Evolutionary conservation across 495 filamentous ascomycete species (phyloP).

Genomic region (Aspergillus kassunensis): DNA sequence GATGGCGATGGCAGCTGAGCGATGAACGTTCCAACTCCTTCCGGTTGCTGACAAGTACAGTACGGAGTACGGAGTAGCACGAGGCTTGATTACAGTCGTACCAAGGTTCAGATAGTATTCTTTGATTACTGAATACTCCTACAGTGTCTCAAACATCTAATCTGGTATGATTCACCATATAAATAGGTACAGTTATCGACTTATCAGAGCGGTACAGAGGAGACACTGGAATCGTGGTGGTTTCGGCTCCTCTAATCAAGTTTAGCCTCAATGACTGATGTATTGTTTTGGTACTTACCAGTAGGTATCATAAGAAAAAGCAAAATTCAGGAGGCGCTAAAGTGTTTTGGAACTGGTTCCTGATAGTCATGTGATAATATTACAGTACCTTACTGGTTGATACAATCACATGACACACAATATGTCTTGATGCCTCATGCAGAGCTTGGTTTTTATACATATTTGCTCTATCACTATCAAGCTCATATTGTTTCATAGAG

Average conservation of each 20-base stretch:
- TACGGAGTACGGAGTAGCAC: not conserved
- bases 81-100: not conserved
- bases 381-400: too few relatives aligned
- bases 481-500: too few relatives aligned
- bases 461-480: not conserved
- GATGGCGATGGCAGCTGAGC: slow-evolving; percentile 5
- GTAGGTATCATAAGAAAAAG: not conserved
- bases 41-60: not conserved
- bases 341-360: not conserved
- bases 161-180: too few relatives aligned
- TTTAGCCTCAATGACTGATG: not conserved
- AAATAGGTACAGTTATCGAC: too few relatives aligned
- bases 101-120: too few relatives aligned
- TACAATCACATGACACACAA: not conserved
- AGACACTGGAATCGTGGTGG: too few relatives aligned
- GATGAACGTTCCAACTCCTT: slow-evolving; percentile 2
- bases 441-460: not conserved
- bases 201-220: too few relatives aligned
- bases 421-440: not conserved
- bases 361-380: slow-evolving; percentile 3
- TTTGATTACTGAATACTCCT: too few relatives aligned
- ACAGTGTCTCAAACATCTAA: too few relatives aligned
- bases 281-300: not conserved
- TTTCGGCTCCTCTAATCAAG: too few relatives aligned
- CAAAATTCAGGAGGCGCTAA: not conserved